These are phyloP conservation scores for Claviceps monticola DNA, from an alignment of 2,329 filamentous ascomycete species.

Conservation along the genomic window DNA sequence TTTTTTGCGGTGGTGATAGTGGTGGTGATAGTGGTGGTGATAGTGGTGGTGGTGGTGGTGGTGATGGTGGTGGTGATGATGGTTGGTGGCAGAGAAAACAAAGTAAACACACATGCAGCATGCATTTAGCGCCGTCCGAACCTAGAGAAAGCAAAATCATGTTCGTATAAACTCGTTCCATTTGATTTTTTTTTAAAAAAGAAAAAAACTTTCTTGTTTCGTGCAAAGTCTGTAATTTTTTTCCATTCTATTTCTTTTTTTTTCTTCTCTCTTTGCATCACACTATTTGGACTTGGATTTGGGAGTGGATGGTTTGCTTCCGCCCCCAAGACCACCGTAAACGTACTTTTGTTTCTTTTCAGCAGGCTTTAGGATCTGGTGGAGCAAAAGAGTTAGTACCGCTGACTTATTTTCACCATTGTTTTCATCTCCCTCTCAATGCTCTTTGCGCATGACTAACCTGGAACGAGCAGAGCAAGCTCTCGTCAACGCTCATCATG, in stretches of 20 bases:
- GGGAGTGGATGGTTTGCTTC: slow-evolving; percentile 14
- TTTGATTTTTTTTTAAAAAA: slow-evolving; percentile 1
- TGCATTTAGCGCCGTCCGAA: slow-evolving; percentile 78
- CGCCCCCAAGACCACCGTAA: slow-evolving; percentile 54
- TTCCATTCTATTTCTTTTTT: slow-evolving; percentile 1
- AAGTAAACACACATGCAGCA: background rate
- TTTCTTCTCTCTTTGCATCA: background rate
- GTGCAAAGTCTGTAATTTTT: background rate
- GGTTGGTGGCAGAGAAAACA: too few species aligned
- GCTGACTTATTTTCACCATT: background rate
- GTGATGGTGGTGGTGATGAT: too few species aligned
- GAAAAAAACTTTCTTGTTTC: too few species aligned
- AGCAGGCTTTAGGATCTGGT: slow-evolving; percentile 98
- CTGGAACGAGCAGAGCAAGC: slow-evolving; percentile 97
- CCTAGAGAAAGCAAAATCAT: slow-evolving; percentile 58
- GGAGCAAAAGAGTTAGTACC: background rate
- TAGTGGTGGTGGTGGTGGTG: too few species aligned
- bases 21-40: too few species aligned
- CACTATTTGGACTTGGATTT: slow-evolving; percentile 12
- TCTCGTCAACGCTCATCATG: slow-evolving; percentile 99
- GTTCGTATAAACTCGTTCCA: slow-evolving; percentile 41
- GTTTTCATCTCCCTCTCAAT: background rate
- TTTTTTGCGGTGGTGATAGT: too few species aligned
- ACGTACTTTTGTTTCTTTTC: slow-evolving; percentile 99
- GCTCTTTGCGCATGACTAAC: slow-evolving; percentile 29